Evolutionary conservation across 2,329 filamentous ascomycete genomes (phyloP).

Genomic region (Sporothrix humicola): DNA sequence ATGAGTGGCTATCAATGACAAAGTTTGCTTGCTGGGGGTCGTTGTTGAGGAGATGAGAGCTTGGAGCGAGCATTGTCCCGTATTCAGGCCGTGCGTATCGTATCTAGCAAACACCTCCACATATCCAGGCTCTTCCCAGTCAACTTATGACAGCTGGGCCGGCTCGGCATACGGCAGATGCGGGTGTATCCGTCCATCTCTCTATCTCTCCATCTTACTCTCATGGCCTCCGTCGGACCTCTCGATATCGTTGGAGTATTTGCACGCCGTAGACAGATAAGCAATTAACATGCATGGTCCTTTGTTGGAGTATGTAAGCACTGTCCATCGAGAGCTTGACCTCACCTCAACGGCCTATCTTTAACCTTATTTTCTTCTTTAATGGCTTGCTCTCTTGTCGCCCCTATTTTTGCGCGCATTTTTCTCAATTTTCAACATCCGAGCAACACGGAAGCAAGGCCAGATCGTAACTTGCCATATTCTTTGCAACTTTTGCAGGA

Average conservation of each 20-base stretch:
- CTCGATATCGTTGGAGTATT: neutral
- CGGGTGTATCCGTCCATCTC: conserved; percentile 3
- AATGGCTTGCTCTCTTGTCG: neutral
- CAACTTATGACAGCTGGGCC: neutral
- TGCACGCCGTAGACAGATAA: neutral
- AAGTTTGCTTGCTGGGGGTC: no score
- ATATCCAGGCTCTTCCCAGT: neutral
- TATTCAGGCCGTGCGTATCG: neutral
- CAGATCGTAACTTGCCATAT: neutral
- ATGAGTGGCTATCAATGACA: no score
- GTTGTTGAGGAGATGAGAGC: neutral
- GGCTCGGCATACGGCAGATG: neutral
- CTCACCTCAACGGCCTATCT: neutral
- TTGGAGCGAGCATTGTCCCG: neutral
- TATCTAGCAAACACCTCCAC: neutral
- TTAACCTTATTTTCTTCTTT: conserved; percentile 25
- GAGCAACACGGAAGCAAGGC: neutral
- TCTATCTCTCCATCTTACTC: neutral
- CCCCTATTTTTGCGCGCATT: neutral
- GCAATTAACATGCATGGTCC: conserved; percentile 5
- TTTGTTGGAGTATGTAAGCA: neutral
- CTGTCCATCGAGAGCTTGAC: conserved; percentile 10
- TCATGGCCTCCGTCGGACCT: neutral
- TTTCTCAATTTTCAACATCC: neutral
- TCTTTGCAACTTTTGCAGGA: neutral